Base-by-base conservation (phyloP, 805 yeast genomes). In the Nakazawaea ambrosiae region DNA sequence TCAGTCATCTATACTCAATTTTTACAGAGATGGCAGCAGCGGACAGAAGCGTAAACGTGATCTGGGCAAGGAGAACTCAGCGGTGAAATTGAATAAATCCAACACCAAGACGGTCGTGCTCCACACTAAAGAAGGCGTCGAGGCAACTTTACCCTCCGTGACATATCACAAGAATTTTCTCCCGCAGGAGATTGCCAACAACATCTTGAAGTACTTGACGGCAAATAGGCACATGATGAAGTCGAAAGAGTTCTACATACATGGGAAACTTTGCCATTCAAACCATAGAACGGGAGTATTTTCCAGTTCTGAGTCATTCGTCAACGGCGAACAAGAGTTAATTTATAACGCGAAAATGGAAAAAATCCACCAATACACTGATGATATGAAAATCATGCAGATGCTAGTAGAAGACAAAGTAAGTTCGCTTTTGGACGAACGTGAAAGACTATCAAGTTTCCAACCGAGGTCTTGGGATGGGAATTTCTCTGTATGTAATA, bases 201-300 rank as follows among this genome's bases (percentile, higher is more conserved):
- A 47, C 0, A 48, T 81, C 2, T 54, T 79, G 2, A 37, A 49
- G 10, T 59, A 63, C 15, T 57, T 80, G 11, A 40, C 71, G 42
- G 52, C 60, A 1, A 73, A 70, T 26, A 54, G 63, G 4, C 47
- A 59, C 1, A 39, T 45, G 1, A 75, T 76, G 59, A 47, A 45
- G 1, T 53, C 60, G 7, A 63, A 67, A 18, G 60, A 66, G 45
- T 84, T 84, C 50, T 66, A 72, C 40, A 58, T 84, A 8, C 82
- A 81, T 45, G 87, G 81, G 1, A 72, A 78, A 14, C 54, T 63
- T 35, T 81, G 85, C 35, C 51, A 49, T 5, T 75, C 89, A 2
- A 71, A 73, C n/a, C 87, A 79, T 50, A 52, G 58, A 5, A 58
- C 73, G 2, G 62, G 66, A 4, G 31, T 61, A 8, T 73, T 65